Base-by-base conservation (phyloP, 495 filamentous ascomycete species). In the Talaromyces adpressus region DNA sequence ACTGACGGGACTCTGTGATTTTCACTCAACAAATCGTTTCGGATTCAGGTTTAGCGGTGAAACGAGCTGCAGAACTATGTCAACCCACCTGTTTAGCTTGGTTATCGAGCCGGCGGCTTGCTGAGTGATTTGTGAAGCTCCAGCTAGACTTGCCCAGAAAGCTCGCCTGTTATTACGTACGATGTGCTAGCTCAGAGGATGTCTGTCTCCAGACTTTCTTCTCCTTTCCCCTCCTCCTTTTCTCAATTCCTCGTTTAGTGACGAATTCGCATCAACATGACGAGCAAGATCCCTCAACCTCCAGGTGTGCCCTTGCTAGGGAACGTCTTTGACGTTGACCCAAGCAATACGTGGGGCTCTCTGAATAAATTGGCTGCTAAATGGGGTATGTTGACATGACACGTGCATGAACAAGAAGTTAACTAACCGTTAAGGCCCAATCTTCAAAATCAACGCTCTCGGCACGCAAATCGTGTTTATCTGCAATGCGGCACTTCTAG, bases 261-360 rank as follows among this genome's bases (percentile, higher is more conserved):
- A 23, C 9, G 47, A 30, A 54, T 23, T 53, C 27, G 14, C 25
- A 27, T 39, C 41, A 69, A 29, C 41, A 81, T 81, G 79, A 63
- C 78, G 39, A 67, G 68, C 16, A 68, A 74, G 20, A 89, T 91
- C 63, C 89, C 89, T 9, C 78, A 83, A 62, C 89, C 88, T 25
- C 82, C 84, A 18, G 87, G 87, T 5, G 65, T 91, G 18, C 89
- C 88, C 0, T 62, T 91, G 29, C 66, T 91, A 5, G 89, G 89
- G 1, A 91, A 91, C 68, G 69, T 91, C 45, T 82, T 84, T 34
- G 82, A 88, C 59, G 66, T 91, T 57, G 79, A 88, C 64, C 77
- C 81, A 2, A 80, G 72, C 53, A 83, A 90, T 59, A 84, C 86
- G 7, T 85, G 84, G 81, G 77, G 74, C 57, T 87, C 86, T 3